Evolutionary conservation across 306 rosid genomes (phyloP).

Genomic region (Rosa persica): DNA sequence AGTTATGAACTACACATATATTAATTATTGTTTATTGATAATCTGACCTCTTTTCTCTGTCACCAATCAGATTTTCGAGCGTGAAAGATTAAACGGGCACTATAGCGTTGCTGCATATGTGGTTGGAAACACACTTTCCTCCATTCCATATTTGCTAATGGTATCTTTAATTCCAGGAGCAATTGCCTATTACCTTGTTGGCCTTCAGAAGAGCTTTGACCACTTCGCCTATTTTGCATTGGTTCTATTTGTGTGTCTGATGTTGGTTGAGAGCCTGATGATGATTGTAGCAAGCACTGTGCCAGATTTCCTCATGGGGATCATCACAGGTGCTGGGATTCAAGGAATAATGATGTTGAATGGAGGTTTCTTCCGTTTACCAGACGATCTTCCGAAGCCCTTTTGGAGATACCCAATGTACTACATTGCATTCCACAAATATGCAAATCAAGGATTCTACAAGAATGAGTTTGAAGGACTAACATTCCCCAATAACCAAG

Average conservation of each 20-base stretch:
- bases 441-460: constrained; percentile 61
- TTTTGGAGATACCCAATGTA: constrained; percentile 64
- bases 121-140: constrained; percentile 46
- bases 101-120: constrained; percentile 50
- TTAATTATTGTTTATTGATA: no score
- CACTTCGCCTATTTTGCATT: constrained; percentile 43
- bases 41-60: not conserved
- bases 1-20: no score
- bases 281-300: constrained; percentile 58
- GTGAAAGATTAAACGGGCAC: constrained; percentile 67
- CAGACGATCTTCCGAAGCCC: constrained; percentile 56
- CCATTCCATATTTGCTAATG: constrained; percentile 48
- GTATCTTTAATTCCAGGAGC: constrained; percentile 52
- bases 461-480: constrained; percentile 64
- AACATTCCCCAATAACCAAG: constrained; percentile 38
- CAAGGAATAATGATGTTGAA: constrained; percentile 65
- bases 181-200: constrained; percentile 49
- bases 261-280: constrained; percentile 68
- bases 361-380: constrained; percentile 61
- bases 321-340: constrained; percentile 52
- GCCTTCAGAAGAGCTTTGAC: constrained; percentile 39
- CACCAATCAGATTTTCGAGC: constrained; percentile 39
- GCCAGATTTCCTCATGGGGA: constrained; percentile 58
- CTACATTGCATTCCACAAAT: constrained; percentile 59
- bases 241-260: constrained; percentile 39